Percentiles rank a stretch among this genome's conserved stretches.
Conservation (phyloP, 2,329 filamentous ascomycete genomes). For the Colletotrichum sp. region DNA sequence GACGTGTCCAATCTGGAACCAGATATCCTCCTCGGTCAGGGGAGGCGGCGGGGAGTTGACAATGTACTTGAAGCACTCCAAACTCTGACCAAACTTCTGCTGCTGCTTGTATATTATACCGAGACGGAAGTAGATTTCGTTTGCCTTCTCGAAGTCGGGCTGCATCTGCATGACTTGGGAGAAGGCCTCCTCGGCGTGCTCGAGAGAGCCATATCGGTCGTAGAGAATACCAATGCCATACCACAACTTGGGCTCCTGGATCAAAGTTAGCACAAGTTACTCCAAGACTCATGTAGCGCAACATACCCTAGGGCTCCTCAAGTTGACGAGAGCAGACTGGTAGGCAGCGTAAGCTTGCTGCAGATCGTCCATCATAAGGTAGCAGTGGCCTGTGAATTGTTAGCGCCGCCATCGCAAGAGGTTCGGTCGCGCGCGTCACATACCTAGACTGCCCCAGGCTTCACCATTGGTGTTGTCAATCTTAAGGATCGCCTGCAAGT, state of each 20-base stretch:
- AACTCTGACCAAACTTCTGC: constrained; percentile 87
- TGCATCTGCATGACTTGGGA: constrained; percentile 99
- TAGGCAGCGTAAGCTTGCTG: constrained; percentile 98
- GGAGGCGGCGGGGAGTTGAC: constrained; percentile 91
- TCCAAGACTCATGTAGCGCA: background rate
- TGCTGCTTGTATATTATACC: constrained; percentile 99
- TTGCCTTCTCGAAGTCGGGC: constrained; percentile 96
- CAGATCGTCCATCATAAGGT: constrained; percentile 97
- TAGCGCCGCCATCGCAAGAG: constrained; percentile 12
- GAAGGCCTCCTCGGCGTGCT: constrained; percentile 97
- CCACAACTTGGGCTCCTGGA: constrained; percentile 93
- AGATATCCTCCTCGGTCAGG: constrained; percentile 96
- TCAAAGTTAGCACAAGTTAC: constrained; percentile 19
- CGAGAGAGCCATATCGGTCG: constrained; percentile 92
- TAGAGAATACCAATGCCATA: constrained; percentile 98
- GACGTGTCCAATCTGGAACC: constrained; percentile 99
- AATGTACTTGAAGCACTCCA: constrained; percentile 99
- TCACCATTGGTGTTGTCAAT: constrained; percentile 90
- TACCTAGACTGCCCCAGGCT: constrained; percentile 94
- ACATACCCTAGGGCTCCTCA: constrained; percentile 88
- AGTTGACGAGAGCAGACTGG: constrained; percentile 91
- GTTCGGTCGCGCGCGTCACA: constrained; percentile 28
- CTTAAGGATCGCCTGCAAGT: constrained; percentile 88
- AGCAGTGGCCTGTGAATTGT: constrained; percentile 79
- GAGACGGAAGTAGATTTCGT: constrained; percentile 97